A percentile compares a stretch with the other conserved stretches of the same genome.
These are phyloP conservation scores for Drosera spatulata DNA, from an alignment of 179 eudicot genomes.

Conservation along the genomic window DNA sequence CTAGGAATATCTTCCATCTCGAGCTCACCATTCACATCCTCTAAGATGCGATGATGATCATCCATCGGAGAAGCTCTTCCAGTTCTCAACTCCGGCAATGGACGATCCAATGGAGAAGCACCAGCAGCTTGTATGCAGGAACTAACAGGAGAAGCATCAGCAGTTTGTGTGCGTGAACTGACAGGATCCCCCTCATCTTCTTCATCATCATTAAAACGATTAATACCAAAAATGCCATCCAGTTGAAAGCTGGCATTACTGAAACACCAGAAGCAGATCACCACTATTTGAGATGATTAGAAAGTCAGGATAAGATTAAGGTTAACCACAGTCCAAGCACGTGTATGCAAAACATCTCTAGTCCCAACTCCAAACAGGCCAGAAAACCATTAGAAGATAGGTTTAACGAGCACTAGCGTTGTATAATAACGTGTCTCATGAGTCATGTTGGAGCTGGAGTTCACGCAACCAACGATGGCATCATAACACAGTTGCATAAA, in stretches of 20 bases:
- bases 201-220: conserved; percentile 65
- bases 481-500: too few species aligned
- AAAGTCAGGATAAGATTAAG: too few species aligned
- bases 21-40: conserved; percentile 99
- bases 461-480: too few species aligned
- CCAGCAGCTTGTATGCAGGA: conserved; percentile 24
- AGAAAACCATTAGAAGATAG: too few species aligned
- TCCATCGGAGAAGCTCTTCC: conserved; percentile 51
- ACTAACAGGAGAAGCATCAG: conserved; percentile 7
- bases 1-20: conserved; percentile 98
- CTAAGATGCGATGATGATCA: conserved; percentile 71
- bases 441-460: too few species aligned
- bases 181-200: conserved; percentile 47
- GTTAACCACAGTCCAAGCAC: too few species aligned
- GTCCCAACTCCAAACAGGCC: too few species aligned
- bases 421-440: too few species aligned
- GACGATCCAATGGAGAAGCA: conserved; percentile 31
- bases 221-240: conserved; percentile 66
- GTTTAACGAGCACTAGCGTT: too few species aligned
- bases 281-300: too few species aligned
- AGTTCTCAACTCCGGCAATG: conserved; percentile 26
- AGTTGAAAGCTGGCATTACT: conserved; percentile 90
- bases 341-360: too few species aligned
- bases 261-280: conserved; percentile 11
- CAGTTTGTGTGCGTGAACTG: not conserved